Evolutionary conservation across 2,329 filamentous ascomycete species (phyloP).

Genomic region (Aspergillus nomiae): DNA sequence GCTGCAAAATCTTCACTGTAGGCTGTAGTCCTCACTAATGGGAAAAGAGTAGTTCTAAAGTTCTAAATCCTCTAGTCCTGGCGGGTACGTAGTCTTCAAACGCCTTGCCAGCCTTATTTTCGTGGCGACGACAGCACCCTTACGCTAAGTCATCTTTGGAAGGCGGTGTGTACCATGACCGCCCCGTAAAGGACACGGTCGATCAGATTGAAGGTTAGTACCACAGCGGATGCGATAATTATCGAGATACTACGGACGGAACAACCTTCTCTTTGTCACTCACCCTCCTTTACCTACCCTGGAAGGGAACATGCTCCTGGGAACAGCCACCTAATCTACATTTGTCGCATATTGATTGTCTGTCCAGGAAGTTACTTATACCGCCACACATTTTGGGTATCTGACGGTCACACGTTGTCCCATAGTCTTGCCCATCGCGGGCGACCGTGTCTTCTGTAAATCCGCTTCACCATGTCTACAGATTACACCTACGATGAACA

Average conservation of each 20-base stretch:
- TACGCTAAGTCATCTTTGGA: conserved; percentile 6
- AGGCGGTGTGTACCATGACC: conserved; percentile 29
- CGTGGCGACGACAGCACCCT: not conserved
- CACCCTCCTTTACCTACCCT: conserved; percentile 11
- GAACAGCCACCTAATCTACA: not conserved
- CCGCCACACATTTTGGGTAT: conserved; percentile 1
- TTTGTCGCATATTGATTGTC: conserved; percentile 2
- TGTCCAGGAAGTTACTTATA: not conserved
- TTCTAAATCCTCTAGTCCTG: not conserved
- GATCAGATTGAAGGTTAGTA: conserved; percentile 33
- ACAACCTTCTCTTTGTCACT: conserved; percentile 6
- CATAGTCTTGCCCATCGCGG: conserved; percentile 30
- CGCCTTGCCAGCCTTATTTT: not conserved
- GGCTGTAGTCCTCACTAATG: not conserved
- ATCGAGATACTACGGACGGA: conserved; percentile 20
- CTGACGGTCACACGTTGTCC: conserved; percentile 7
- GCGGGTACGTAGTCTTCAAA: not conserved
- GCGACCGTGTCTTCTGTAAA: conserved; percentile 36
- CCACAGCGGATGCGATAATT: conserved; percentile 26
- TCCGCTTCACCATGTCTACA: conserved; percentile 64
- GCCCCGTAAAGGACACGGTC: conserved; percentile 41
- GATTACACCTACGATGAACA: conserved; percentile 99
- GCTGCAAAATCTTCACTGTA: not conserved
- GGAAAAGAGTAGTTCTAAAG: not conserved
- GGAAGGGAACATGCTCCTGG: conserved; percentile 16